These are phyloP conservation scores for Phytophthora multivora DNA, from an alignment of 352 stramenopile species.

Conservation along the genomic window DNA sequence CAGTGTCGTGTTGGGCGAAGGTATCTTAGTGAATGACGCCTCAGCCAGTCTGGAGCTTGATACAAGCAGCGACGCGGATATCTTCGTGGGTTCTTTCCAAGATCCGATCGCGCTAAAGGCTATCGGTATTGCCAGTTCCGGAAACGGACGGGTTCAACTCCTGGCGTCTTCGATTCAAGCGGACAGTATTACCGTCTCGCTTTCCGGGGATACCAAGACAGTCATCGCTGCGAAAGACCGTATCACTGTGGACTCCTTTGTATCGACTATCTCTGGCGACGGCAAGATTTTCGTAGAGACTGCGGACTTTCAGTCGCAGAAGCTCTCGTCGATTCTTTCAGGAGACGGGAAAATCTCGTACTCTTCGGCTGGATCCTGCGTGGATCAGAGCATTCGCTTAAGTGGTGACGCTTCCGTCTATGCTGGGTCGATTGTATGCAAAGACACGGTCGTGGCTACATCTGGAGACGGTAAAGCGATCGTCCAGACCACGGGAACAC, in stretches of 20 bases:
- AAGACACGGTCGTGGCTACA: constrained; percentile 18
- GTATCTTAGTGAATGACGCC: constrained; percentile 42
- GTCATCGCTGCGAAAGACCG: constrained; percentile 10
- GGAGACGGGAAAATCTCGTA: constrained; percentile 32
- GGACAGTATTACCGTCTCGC: constrained; percentile 6
- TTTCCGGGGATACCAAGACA: constrained; percentile 19
- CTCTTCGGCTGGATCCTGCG: constrained; percentile 20
- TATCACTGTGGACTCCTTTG: constrained; percentile 21
- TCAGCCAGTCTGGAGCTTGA: constrained; percentile 28
- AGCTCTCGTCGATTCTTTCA: constrained; percentile 12
- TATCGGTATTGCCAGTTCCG: constrained; percentile 22
- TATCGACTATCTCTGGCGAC: constrained; percentile 20
- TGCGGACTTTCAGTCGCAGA: constrained; percentile 20
- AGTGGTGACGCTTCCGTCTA: constrained; percentile 26
- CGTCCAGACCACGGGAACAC: constrained; percentile 31
- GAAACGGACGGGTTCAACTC: constrained; percentile 23
- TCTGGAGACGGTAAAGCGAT: constrained; percentile 31
- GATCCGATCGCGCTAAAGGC: constrained; percentile 15
- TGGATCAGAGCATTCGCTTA: constrained; percentile 25
- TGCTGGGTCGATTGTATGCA: constrained; percentile 31
- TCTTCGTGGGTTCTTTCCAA: constrained; percentile 24
- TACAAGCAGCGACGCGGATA: constrained; percentile 22
- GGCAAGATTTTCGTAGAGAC: constrained; percentile 34
- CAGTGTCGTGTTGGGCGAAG: constrained; percentile 38
- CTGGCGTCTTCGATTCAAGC: constrained; percentile 31